Percentiles rank a stretch among this genome's conserved stretches.
These are phyloP conservation scores for Terana coerulea DNA, from an alignment of 768 basidiomycete species.

Conservation along the genomic window DNA sequence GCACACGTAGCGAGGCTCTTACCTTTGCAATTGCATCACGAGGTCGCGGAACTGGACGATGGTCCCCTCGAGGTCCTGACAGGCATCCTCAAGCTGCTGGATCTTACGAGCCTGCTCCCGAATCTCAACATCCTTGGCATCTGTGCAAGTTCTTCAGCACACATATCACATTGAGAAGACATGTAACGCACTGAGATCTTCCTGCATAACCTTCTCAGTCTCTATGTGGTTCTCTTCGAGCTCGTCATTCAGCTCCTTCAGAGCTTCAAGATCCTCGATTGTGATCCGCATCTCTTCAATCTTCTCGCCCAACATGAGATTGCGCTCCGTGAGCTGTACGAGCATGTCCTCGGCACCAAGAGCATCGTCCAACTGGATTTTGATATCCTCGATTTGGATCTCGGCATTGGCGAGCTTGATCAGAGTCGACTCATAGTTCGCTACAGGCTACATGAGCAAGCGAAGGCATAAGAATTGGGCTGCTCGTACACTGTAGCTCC, in stretches of 20 bases:
- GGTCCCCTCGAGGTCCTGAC: slow-evolving; percentile 83
- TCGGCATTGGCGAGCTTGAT: slow-evolving; percentile 88
- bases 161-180: background rate
- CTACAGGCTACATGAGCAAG: slow-evolving; percentile 35
- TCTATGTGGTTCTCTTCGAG: slow-evolving; percentile 95
- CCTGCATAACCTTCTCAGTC: slow-evolving; percentile 86
- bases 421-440: slow-evolving; percentile 73
- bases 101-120: slow-evolving; percentile 65
- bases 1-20: slow-evolving; percentile 13
- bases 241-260: slow-evolving; percentile 96
- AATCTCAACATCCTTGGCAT: slow-evolving; percentile 65
- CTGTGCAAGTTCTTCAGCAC: slow-evolving; percentile 30
- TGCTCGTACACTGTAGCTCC: slow-evolving; percentile 69
- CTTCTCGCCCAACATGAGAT: slow-evolving; percentile 90
- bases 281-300: slow-evolving; percentile 97
- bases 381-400: slow-evolving; percentile 88
- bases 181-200: slow-evolving; percentile 69
- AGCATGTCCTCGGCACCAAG: slow-evolving; percentile 95
- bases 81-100: slow-evolving; percentile 68
- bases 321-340: slow-evolving; percentile 91
- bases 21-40: slow-evolving; percentile 82
- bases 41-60: slow-evolving; percentile 92
- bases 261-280: slow-evolving; percentile 93
- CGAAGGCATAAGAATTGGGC: background rate
- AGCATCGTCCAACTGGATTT: slow-evolving; percentile 91